These are phyloP conservation scores for Chrysoporthe deuterocubensis DNA, from an alignment of 2,329 filamentous ascomycete species.

Conservation along the genomic window DNA sequence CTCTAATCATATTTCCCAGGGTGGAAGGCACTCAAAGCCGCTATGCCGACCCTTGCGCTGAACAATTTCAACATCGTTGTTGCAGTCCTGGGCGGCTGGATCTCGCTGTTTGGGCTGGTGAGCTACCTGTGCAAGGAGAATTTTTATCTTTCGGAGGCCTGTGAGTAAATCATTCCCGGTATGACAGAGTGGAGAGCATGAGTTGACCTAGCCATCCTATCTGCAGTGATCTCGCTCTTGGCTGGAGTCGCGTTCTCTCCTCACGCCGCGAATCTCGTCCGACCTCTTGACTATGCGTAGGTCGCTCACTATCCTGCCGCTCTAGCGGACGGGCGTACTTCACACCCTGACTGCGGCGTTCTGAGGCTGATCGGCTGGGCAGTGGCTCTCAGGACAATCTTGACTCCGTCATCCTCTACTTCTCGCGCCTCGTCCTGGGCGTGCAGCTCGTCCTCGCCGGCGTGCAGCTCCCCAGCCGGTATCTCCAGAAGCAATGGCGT, in stretches of 20 bases:
- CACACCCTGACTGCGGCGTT: background rate
- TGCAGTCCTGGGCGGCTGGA: conserved; percentile 80
- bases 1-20: background rate
- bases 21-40: conserved; percentile 20
- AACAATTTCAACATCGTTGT: conserved; percentile 86
- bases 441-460: conserved; percentile 90
- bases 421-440: conserved; percentile 84
- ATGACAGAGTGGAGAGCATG: background rate
- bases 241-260: conserved; percentile 81
- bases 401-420: conserved; percentile 77
- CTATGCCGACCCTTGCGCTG: conserved; percentile 46
- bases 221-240: conserved; percentile 78
- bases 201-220: background rate
- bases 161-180: conserved; percentile 54
- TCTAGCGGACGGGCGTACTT: background rate
- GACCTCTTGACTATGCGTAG: conserved; percentile 73
- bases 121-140: conserved; percentile 89
- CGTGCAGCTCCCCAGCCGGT: conserved; percentile 83
- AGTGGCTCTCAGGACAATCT: conserved; percentile 59
- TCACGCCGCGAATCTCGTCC: conserved; percentile 74
- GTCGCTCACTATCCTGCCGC: background rate
- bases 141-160: conserved; percentile 87
- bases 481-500: conserved; percentile 79
- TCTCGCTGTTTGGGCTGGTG: conserved; percentile 87
- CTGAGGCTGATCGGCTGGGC: no score